phyloP scores from a whole-genome alignment of 768 basidiomycete species.

The Hysterangium stoloniferum region DNA sequence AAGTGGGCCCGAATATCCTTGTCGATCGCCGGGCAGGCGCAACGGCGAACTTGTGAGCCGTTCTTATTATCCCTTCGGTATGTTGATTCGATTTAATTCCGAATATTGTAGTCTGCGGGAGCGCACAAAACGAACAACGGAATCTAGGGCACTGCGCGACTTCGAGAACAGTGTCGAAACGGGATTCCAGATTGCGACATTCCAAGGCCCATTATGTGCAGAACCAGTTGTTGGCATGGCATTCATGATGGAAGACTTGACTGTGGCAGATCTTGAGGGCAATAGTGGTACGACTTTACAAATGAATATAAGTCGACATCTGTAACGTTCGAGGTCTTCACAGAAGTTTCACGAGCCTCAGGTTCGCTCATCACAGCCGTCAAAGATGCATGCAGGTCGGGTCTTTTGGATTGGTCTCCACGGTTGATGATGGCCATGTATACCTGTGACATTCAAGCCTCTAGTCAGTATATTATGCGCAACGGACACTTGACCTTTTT shows the following conservation, averaged over 20 bases:
- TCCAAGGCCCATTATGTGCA: conserved; percentile 90
- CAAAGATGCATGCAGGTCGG: conserved; percentile 84
- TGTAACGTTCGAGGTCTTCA: background rate
- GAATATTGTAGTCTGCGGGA: background rate
- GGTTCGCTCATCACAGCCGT: conserved; percentile 88
- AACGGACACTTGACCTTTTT: background rate
- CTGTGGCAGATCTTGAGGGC: background rate
- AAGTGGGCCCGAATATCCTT: conserved; percentile 79
- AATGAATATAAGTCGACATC: background rate
- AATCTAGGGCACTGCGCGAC: conserved; percentile 27
- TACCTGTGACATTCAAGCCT: conserved; percentile 95
- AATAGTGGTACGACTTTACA: conserved; percentile 1
- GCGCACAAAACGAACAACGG: background rate
- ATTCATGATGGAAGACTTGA: conserved; percentile 75
- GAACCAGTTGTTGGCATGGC: conserved; percentile 93
- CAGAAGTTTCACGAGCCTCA: conserved; percentile 55
- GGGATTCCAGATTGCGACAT: conserved; percentile 91
- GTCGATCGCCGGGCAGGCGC: conserved; percentile 58
- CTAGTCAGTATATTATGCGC: conserved; percentile 51
- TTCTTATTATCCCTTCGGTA: background rate
- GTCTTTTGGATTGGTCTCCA: conserved; percentile 94
- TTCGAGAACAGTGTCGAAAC: conserved; percentile 84
- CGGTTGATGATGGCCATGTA: conserved; percentile 98
- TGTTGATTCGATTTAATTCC: background rate
- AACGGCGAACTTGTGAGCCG: conserved; percentile 47